These are phyloP conservation scores for Nannizzia gypsea DNA, from an alignment of 2,329 filamentous ascomycete genomes.

Conservation along the genomic window DNA sequence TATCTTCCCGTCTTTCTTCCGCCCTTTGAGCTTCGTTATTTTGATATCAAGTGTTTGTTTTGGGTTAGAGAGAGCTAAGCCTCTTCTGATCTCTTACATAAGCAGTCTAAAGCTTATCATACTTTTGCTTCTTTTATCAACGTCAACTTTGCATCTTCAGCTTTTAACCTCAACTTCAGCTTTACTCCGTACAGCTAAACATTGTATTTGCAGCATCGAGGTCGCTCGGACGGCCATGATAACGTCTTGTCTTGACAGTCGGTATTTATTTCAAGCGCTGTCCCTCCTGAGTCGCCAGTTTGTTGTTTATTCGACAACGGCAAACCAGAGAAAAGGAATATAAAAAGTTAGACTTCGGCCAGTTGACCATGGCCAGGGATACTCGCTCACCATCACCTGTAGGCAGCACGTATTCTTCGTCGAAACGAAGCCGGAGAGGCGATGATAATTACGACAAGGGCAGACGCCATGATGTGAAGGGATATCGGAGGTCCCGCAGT, in stretches of 20 bases:
- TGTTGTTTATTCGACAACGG: background rate
- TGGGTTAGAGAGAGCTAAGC: background rate
- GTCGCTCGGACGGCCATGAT: background rate
- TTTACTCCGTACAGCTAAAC: background rate
- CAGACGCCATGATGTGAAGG: constrained; percentile 40
- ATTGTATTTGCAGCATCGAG: background rate
- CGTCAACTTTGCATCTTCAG: background rate
- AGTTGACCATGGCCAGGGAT: constrained; percentile 48
- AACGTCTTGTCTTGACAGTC: background rate
- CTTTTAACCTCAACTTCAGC: background rate
- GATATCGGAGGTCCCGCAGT: constrained; percentile 37
- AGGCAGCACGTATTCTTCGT: constrained; percentile 69
- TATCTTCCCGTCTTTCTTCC: too few species aligned
- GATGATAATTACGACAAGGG: constrained; percentile 42
- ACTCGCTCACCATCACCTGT: constrained; percentile 84
- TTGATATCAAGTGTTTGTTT: background rate
- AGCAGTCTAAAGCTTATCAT: background rate
- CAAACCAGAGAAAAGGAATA: background rate
- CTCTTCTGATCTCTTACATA: background rate
- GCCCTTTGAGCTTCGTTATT: background rate
- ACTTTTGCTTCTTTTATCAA: background rate
- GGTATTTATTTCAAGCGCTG: background rate
- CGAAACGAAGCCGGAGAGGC: constrained; percentile 49
- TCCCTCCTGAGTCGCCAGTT: background rate
- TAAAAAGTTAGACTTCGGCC: constrained; percentile 32